These are phyloP conservation scores for Salix caprea DNA, from an alignment of 345 rosid genomes.

Conservation along the genomic window DNA sequence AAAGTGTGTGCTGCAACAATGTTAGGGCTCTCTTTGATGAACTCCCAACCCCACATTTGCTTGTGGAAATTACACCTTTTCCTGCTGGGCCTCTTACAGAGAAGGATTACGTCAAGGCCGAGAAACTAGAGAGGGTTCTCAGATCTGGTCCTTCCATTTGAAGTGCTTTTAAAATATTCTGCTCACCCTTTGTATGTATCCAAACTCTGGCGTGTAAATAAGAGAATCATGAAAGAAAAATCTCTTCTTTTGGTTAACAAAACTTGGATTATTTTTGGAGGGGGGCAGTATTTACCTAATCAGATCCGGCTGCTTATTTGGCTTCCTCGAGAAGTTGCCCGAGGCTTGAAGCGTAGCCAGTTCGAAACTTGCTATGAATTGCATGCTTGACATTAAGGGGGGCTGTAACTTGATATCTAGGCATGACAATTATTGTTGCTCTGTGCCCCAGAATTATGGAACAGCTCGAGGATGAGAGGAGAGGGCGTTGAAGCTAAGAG, in stretches of 20 bases:
- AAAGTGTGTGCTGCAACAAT: conserved; percentile 94
- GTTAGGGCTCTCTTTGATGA: conserved; percentile 95
- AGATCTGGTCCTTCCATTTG: conserved; percentile 70
- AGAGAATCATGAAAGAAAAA: neutral
- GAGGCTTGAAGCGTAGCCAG: too few species aligned
- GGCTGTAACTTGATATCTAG: too few species aligned
- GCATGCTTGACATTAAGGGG: too few species aligned
- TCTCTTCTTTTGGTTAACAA: conserved; percentile 1
- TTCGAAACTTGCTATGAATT: too few species aligned
- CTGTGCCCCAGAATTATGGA: too few species aligned
- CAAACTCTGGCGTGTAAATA: conserved; percentile 43
- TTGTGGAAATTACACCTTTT: conserved; percentile 79
- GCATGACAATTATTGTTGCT: too few species aligned
- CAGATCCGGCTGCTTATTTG: too few species aligned
- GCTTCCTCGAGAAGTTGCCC: too few species aligned
- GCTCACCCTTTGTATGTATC: conserved; percentile 10
- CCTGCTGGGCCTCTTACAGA: conserved; percentile 80
- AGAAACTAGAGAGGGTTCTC: conserved; percentile 81
- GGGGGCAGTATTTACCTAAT: too few species aligned
- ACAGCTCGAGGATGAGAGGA: too few species aligned
- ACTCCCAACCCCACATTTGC: conserved; percentile 84
- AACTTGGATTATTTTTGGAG: neutral
- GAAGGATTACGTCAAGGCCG: conserved; percentile 82
- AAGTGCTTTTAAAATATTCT: conserved; percentile 6
- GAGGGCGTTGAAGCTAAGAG: too few species aligned